phyloP scores from a whole-genome alignment of 768 basidiomycete genomes.

The Butyriboletus loyo region DNA sequence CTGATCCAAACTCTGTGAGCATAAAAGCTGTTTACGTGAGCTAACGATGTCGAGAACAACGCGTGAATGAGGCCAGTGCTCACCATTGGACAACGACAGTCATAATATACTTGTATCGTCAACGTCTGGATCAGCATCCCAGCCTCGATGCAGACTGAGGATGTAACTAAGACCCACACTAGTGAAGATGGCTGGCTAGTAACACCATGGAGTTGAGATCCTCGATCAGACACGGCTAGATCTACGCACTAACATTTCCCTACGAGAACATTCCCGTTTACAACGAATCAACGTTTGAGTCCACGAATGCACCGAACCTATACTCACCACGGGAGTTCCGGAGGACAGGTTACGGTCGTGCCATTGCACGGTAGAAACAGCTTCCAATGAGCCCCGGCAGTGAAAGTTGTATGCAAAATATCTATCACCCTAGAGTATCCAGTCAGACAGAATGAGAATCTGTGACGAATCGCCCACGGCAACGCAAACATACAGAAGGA shows the following conservation, averaged over 20 bases:
- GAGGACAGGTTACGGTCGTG: no score
- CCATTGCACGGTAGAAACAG: background rate
- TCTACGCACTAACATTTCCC: constrained; percentile 1
- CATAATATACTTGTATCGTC: background rate
- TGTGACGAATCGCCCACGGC: no score
- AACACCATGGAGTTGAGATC: background rate
- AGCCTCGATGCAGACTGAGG: no score
- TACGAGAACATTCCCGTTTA: background rate
- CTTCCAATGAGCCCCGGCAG: background rate
- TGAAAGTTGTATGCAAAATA: background rate
- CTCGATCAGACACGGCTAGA: background rate
- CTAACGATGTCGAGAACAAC: background rate
- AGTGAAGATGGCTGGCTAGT: background rate
- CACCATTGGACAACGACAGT: constrained; percentile 12
- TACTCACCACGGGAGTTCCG: constrained; percentile 1
- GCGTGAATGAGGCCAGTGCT: background rate
- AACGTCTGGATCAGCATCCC: background rate
- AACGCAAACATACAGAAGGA: constrained; percentile 1
- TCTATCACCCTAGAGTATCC: background rate
- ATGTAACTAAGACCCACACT: background rate
- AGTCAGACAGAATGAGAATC: background rate
- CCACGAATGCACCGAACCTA: background rate
- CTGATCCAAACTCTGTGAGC: constrained; percentile 15
- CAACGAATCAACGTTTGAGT: background rate
- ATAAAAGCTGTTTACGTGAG: constrained; percentile 7